Percentiles rank a stretch among this genome's conserved stretches.
Conservation (phyloP, 164 flowering plant species). For the Taxillus chinensis region DNA sequence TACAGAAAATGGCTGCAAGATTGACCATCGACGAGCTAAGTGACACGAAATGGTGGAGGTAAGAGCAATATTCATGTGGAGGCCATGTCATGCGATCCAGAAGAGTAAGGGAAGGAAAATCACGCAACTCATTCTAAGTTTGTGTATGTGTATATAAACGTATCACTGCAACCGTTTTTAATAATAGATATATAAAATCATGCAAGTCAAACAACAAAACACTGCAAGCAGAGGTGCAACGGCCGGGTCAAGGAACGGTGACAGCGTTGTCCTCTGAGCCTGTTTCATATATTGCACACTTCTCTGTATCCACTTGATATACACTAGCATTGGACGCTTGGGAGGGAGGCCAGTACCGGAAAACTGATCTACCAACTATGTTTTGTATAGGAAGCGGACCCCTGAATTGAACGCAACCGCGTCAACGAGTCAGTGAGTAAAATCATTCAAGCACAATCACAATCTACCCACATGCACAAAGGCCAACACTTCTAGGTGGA, state of each 20-base stretch:
- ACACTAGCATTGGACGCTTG: slow-evolving; percentile 29
- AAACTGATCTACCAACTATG: slow-evolving; percentile 83
- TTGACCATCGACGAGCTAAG: no score
- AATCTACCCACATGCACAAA: background rate
- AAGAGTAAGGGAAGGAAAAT: no score
- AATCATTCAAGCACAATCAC: background rate
- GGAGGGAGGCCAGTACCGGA: slow-evolving; percentile 91
- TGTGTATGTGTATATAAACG: no score
- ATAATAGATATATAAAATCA: no score
- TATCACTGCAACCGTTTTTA: no score
- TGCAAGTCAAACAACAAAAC: no score
- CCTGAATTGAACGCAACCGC: slow-evolving; percentile 38
- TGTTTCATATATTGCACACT: slow-evolving; percentile 25
- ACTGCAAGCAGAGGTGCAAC: slow-evolving; percentile 5
- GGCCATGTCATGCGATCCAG: no score
- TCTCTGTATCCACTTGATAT: no score
- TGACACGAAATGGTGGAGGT: no score
- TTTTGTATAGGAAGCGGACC: slow-evolving; percentile 86
- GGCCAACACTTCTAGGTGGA: background rate
- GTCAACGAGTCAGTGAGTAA: background rate
- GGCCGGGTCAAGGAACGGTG: slow-evolving; percentile 35
- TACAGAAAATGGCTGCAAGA: no score
- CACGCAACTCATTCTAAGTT: no score
- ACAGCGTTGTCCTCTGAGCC: slow-evolving; percentile 13
- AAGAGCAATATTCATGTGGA: no score